Evolutionary conservation across 805 yeast genomes (phyloP).

Genomic region (Kodamaea jinghongensis): DNA sequence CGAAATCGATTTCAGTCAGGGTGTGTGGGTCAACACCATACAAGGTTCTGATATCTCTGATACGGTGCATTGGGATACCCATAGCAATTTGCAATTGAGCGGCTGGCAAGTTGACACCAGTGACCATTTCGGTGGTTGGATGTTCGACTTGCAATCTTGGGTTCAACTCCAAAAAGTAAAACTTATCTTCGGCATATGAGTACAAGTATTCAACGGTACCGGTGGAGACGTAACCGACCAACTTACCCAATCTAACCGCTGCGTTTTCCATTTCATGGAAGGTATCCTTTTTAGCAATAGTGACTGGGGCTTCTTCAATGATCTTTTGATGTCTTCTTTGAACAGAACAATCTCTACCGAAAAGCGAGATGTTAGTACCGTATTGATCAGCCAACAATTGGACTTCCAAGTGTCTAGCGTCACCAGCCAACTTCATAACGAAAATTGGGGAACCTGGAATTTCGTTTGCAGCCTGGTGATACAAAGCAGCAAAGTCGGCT

Average conservation of each 20-base stretch:
- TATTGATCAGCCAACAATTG: slow-evolving; percentile 97
- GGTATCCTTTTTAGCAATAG: slow-evolving; percentile 83
- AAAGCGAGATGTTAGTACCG: slow-evolving; percentile 94
- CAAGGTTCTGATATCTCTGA: slow-evolving; percentile 85
- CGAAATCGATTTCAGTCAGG: slow-evolving; percentile 85
- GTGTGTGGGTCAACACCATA: slow-evolving; percentile 97
- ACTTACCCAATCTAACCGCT: slow-evolving; percentile 93
- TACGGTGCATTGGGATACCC: slow-evolving; percentile 98
- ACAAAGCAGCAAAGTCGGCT: slow-evolving; percentile 70
- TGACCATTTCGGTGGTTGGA: slow-evolving; percentile 99
- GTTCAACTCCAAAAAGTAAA: slow-evolving; percentile 93
- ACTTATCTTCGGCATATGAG: slow-evolving; percentile 90
- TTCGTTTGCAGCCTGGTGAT: slow-evolving; percentile 94
- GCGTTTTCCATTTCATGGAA: slow-evolving; percentile 93
- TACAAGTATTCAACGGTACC: slow-evolving; percentile 98
- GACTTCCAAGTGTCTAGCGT: slow-evolving; percentile 97
- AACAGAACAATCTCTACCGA: slow-evolving; percentile 99
- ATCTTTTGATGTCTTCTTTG: slow-evolving; percentile 99
- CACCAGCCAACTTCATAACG: slow-evolving; percentile 95
- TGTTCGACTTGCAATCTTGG: slow-evolving; percentile 99
- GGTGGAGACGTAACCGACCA: slow-evolving; percentile 98
- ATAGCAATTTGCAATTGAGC: slow-evolving; percentile 98
- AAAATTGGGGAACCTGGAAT: slow-evolving; percentile 99
- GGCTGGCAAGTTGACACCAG: slow-evolving; percentile 97
- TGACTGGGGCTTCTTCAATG: slow-evolving; percentile 99